Evolutionary conservation across 257 asterid genomes (phyloP), one percentile per base, ranked within the genome.

Genomic region (Sherardia arvensis): DNA sequence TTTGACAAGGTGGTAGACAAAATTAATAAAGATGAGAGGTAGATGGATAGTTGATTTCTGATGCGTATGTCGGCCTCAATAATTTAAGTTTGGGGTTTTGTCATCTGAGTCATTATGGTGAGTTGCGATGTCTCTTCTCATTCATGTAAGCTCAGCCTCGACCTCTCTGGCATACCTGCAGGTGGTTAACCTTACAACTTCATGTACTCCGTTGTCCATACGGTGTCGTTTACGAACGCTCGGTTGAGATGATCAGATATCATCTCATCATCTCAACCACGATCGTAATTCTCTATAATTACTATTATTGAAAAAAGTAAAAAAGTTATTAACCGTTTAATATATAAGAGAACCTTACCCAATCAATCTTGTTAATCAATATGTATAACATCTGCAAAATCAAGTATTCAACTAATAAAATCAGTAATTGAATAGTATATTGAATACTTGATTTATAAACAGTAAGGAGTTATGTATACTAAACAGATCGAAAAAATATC

Each of bases 111-210:
- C 25, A 59, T 59, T 17, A 30, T 59, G 63, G 62, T 30, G 17
- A 28, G 69, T 36, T 49, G 49, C 32, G 15, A 65, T 65, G 51
- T 61, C 65, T 51, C 33, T 14, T 23, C 49, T 29, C 61, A 65
- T 51, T 17, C 23, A 65, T 65, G 51, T 7, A 30, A 65, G 51
- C 61, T 65, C 49, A 7, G 5, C 28, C 68, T 49, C 60, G 12
- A 21, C 60, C 51, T 51, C 49, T 48, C 59, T 64, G 68, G 68
- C 68, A 29, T 27, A 20, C 34, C 34, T 55, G 60, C 47, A n/a
- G 68, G 60, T 64, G 14, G 68, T 23, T 65, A 38, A 51, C 23
- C 33, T 51, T 55, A 49, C 69, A 64, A n/a, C 68, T 20, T 64
- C 68, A 64, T 49, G 23, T 51, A 48, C 21, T 64, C 11, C 25